These are phyloP conservation scores for Jimgerdemannia flammicorona DNA, from an alignment of 192 early-diverging fungal genomes.

Conservation along the genomic window DNA sequence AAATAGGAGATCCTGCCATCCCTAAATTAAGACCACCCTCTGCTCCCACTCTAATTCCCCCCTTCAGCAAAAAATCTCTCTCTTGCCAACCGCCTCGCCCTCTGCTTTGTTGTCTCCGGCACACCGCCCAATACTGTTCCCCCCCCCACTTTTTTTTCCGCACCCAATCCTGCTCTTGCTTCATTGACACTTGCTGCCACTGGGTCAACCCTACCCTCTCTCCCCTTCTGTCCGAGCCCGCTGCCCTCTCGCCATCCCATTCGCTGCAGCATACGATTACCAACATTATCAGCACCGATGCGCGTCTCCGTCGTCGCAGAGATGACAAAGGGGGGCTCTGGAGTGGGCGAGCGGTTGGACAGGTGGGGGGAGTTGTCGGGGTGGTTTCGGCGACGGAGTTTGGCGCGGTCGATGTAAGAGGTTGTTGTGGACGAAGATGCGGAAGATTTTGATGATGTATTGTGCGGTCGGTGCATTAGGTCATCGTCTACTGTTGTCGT, in stretches of 20 bases:
- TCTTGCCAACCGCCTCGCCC: neutral
- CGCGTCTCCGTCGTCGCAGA: slow-evolving; percentile 7
- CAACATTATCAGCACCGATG: slow-evolving; percentile 58
- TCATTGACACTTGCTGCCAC: slow-evolving; percentile 39
- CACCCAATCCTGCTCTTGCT: slow-evolving; percentile 37
- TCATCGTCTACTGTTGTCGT: neutral
- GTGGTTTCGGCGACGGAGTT: neutral
- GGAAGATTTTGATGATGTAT: neutral
- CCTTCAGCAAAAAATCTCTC: neutral
- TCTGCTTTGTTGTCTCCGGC: neutral
- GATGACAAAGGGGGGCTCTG: neutral
- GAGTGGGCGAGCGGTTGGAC: neutral
- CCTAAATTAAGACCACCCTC: too few species aligned
- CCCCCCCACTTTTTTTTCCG: slow-evolving; percentile 3
- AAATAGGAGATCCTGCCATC: too few species aligned
- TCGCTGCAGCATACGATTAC: slow-evolving; percentile 52
- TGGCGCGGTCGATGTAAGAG: slow-evolving; percentile 2
- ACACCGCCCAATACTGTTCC: neutral
- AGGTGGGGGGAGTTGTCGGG: neutral
- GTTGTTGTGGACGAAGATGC: neutral
- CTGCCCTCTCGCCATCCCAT: slow-evolving; percentile 72
- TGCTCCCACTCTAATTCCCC: neutral
- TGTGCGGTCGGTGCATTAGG: neutral
- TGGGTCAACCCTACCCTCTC: slow-evolving; percentile 41
- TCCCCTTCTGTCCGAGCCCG: slow-evolving; percentile 37